Percentiles rank a stretch among this genome's conserved stretches.
These are phyloP conservation scores for Mycena galopus DNA, from an alignment of 768 basidiomycete genomes.

Conservation along the genomic window DNA sequence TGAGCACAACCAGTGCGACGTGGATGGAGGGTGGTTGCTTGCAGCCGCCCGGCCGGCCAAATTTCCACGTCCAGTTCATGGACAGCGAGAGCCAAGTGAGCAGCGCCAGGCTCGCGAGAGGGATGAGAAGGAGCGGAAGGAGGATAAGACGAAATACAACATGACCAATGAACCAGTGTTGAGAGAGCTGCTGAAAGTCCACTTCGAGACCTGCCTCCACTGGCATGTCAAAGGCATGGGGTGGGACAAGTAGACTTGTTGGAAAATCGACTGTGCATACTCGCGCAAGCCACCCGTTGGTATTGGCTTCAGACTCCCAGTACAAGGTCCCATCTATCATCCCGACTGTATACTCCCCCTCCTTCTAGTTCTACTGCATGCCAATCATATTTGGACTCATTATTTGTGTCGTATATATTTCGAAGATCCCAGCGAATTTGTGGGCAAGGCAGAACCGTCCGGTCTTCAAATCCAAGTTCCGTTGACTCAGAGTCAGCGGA, in stretches of 20 bases:
- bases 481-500: no score
- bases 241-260: slow-evolving; percentile 13
- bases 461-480: no score
- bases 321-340: no score
- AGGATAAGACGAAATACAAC: neutral
- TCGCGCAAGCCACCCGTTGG: no score
- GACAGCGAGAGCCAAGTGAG: neutral
- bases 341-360: no score
- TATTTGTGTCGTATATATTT: no score
- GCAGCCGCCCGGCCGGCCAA: neutral
- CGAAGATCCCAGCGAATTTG: no score
- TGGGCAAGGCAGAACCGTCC: no score
- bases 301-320: no score
- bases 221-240: slow-evolving; percentile 19
- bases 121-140: neutral
- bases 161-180: neutral
- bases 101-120: neutral
- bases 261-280: no score
- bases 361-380: no score
- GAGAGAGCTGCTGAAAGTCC: slow-evolving; percentile 6
- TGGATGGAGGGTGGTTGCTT: neutral
- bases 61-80: neutral
- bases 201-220: slow-evolving; percentile 12
- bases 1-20: neutral
- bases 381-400: no score